Conservation (phyloP, 1,284 basidiomycete genomes). For the Moesziomyces aphidis region DNA sequence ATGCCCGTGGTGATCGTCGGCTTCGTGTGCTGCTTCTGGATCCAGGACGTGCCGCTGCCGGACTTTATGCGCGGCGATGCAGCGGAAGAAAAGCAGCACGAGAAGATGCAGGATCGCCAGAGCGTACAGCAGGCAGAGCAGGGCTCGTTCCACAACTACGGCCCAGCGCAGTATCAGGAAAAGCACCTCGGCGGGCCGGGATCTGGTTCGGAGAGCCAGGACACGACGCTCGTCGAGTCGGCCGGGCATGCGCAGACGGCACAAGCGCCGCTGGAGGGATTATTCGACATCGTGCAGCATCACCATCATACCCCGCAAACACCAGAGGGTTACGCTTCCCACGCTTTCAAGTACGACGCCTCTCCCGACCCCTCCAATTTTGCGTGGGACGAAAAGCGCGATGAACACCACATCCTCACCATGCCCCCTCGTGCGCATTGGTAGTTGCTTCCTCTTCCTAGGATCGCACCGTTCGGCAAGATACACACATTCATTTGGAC, state of each 20-base stretch:
- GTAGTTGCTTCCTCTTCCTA: neutral
- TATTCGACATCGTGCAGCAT: constrained; percentile 1
- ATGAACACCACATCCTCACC: neutral
- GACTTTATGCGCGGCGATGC: constrained; percentile 32
- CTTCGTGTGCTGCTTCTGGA: constrained; percentile 40
- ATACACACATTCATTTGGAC: neutral
- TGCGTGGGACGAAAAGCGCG: constrained; percentile 12
- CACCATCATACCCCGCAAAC: neutral
- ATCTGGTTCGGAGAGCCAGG: constrained; percentile 6
- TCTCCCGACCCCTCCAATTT: neutral
- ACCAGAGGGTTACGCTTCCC: constrained; percentile 23
- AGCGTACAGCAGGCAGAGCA: constrained; percentile 2
- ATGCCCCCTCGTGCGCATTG: constrained; percentile 16
- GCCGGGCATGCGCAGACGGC: neutral
- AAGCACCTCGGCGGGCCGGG: neutral
- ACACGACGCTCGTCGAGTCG: constrained; percentile 21
- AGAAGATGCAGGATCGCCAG: neutral
- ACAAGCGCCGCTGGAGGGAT: neutral
- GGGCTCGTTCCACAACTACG: constrained; percentile 1
- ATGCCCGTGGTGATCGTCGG: constrained; percentile 43
- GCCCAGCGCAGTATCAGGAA: neutral
- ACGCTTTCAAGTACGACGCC: constrained; percentile 10
- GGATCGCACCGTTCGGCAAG: too few species aligned
- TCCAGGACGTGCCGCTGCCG: constrained; percentile 52
- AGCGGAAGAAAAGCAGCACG: neutral